Conservation (phyloP, 345 rosid genomes). For the Nasturtium officinale region DNA sequence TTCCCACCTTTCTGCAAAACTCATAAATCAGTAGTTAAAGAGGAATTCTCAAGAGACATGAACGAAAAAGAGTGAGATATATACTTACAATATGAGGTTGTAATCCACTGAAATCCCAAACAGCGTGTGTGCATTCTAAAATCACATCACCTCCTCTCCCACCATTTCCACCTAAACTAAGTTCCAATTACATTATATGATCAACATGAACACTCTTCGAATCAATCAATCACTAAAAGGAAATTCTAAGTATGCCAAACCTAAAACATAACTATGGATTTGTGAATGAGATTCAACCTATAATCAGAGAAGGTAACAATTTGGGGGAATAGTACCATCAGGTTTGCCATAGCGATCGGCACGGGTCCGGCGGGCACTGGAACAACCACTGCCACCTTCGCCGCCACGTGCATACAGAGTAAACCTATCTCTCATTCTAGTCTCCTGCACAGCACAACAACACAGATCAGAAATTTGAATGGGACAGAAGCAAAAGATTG, state of each 20-base stretch:
- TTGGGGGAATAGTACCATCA: slow-evolving; percentile 36
- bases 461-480: neutral
- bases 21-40: neutral
- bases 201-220: slow-evolving; percentile 1
- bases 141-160: slow-evolving; percentile 98
- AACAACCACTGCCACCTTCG: slow-evolving; percentile 47
- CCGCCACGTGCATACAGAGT: slow-evolving; percentile 47
- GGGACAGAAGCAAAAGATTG: neutral
- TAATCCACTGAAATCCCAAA: slow-evolving; percentile 92
- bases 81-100: slow-evolving; percentile 79
- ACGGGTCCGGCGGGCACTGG: slow-evolving; percentile 44
- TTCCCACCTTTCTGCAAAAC: slow-evolving; percentile 65
- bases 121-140: slow-evolving; percentile 71
- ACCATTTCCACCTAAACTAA: slow-evolving; percentile 82
- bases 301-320: neutral
- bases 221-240: neutral
- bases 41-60: neutral
- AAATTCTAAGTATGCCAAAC: neutral
- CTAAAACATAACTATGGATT: neutral
- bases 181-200: slow-evolving; percentile 25
- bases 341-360: slow-evolving; percentile 46
- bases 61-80: neutral
- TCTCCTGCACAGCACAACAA: slow-evolving; percentile 38
- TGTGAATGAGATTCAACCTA: neutral
- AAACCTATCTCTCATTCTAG: slow-evolving; percentile 57